These are phyloP conservation scores for Russula brevipes DNA, from an alignment of 768 basidiomycete genomes.

Conservation along the genomic window DNA sequence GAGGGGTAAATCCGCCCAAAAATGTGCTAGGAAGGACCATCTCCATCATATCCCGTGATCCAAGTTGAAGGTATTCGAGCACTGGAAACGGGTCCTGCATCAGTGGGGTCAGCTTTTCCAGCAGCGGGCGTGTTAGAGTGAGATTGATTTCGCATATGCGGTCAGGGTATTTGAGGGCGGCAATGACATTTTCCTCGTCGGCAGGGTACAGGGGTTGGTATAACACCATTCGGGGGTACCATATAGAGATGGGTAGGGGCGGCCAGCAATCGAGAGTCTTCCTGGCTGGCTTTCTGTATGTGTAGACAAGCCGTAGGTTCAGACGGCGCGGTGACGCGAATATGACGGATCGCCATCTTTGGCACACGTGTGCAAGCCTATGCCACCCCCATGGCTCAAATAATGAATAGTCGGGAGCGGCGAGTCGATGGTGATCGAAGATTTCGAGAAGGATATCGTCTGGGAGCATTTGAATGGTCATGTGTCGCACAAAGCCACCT, in stretches of 20 bases:
- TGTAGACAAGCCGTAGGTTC: conserved; percentile 17
- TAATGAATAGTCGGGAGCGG: background rate
- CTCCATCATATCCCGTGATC: conserved; percentile 3
- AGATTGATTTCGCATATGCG: conserved; percentile 22
- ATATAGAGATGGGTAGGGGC: conserved; percentile 8
- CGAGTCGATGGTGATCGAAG: conserved; percentile 14
- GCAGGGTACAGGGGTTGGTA: background rate
- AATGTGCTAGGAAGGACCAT: conserved; percentile 12
- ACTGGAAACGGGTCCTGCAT: conserved; percentile 2
- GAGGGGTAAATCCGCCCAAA: conserved; percentile 6
- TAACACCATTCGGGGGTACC: conserved; percentile 12
- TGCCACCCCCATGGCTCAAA: conserved; percentile 20
- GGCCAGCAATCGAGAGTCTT: conserved; percentile 15
- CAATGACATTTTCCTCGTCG: conserved; percentile 13
- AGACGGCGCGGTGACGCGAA: conserved; percentile 12
- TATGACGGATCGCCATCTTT: conserved; percentile 14
- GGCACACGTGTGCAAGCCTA: conserved; percentile 16
- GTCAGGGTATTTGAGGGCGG: conserved; percentile 1
- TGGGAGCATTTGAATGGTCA: conserved; percentile 8
- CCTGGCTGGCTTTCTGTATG: conserved; percentile 14
- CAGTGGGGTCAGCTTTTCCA: conserved; percentile 1
- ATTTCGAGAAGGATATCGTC: conserved; percentile 18
- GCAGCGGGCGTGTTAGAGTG: conserved; percentile 5
- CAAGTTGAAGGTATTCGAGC: conserved; percentile 4
- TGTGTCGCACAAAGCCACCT: background rate